Evolutionary conservation across 352 stramenopile genomes (phyloP), one percentile per base, ranked within the genome.

Genomic region (Pythium aristosporum): DNA sequence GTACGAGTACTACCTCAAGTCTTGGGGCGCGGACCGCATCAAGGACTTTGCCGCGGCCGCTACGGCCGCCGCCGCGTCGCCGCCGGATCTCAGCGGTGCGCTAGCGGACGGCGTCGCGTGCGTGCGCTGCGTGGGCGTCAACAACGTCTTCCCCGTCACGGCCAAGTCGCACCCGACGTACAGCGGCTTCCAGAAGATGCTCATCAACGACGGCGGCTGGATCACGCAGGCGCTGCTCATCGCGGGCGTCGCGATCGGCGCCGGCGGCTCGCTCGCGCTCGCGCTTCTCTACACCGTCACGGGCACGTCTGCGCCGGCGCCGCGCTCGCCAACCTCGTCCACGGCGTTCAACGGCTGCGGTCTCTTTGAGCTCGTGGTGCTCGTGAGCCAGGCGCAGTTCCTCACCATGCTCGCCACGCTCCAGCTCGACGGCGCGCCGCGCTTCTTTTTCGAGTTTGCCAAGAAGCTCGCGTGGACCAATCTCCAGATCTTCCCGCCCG

Each of bases 401-500:
- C 66, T 82, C 39, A 83, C 78, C 8, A 46, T 83, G 23, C 69
- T 85, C 2, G 77, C 69, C 5, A 61, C 75, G 46, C 58, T 84
- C 28, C 74, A 78, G 42, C 61, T 81, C 18, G 32, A 77, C n/a
- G 78, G 78, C 23, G 55, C 59, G 21, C 78, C 78, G 9, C 21
- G 69, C 1, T 85, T 84, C 57, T 84, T 79, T 49, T 43, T 74
- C 25, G 58, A 87, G 54, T 82, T 87, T 46, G 76, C 66, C 43
- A 64, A 62, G 18, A 75, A 78, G 42, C 74, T 87, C 52, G 68
- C 71, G n/a, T 87, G 78, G 78, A 81, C 69, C 43, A 87, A 87
- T 54, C 43, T 87, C 18, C 75, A 83, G 20, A 66, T 80, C 32
- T 79, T 87, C 42, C 68, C 69, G 20, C 59, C 42, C 3, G 56